Base-by-base conservation (phyloP, 140 eudicot species). In the Ambrosia hybrid region DNA sequence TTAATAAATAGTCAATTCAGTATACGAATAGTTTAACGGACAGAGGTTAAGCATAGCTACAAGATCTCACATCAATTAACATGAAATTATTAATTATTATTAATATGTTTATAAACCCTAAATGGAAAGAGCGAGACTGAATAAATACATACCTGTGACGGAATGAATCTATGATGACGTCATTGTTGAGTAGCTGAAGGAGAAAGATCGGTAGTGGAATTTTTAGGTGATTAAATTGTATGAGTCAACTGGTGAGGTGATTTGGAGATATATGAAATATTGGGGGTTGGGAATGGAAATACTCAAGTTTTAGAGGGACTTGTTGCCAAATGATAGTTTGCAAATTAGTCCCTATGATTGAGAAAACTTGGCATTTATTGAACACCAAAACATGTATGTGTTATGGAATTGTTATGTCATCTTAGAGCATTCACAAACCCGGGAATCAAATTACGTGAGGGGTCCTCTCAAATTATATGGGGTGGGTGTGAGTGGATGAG, bases 191-290 rank as follows among this genome's bases (percentile, higher is more conserved):
- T 37, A 49, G 75, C 68, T 49, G 61, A 67, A 43, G 33, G 67
- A 72, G 59, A 43, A 66, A 2, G 41, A 67, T 41, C 26, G 70
- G 76, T 69, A 69, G 71, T 77, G 60, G 46, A 70, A 60, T 1
- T 57, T 63, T 76, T 77, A 51, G 81, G 70, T 70, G 69, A 51
- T 77, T 76, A 17, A 51, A 76, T 76, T 69, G 76, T 41, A 60
- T 66, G 76, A 69, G 72, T 77, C 81, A 77, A 70, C 76, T 63
- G 26, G 26, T 21, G 26, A 21, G 41, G 65, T 70, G 71, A 70
- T 69, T 70, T 70, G 73, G 70, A 59, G 76, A 61, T 77, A 34
- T 21, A 17, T 68, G 45, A 57, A 76, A 21, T 21, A 48, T 17
- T 76, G 48, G 70, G 76, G 80, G 65, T 39, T 26, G 55, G 16